Percentiles rank a stretch among this genome's conserved stretches.
Evolutionary conservation across 805 yeast genomes (phyloP).

Genomic region (Candida stauntonica): DNA sequence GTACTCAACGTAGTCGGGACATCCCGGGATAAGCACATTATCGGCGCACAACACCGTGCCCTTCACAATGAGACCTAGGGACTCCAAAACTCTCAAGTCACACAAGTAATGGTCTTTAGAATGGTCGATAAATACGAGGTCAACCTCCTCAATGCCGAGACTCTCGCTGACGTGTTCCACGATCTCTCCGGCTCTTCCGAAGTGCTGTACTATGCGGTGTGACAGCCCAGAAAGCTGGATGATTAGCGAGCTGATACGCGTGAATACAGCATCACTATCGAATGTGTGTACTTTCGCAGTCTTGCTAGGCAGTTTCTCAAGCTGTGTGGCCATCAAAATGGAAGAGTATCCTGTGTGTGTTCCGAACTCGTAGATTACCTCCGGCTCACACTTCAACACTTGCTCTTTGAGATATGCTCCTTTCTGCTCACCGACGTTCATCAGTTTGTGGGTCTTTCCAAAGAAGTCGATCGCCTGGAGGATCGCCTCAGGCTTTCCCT

Average conservation of each 20-base stretch:
- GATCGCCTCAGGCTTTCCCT: slow-evolving; percentile 16
- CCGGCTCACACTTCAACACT: slow-evolving; percentile 13
- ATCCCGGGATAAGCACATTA: slow-evolving; percentile 32
- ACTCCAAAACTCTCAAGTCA: slow-evolving; percentile 39
- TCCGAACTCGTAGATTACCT: slow-evolving; percentile 21
- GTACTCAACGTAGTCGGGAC: slow-evolving; percentile 36
- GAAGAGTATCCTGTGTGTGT: slow-evolving; percentile 20
- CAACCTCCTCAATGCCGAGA: slow-evolving; percentile 26
- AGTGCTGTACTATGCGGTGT: slow-evolving; percentile 13
- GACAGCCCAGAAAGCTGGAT: slow-evolving; percentile 20
- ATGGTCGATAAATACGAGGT: slow-evolving; percentile 40
- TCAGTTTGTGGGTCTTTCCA: slow-evolving; percentile 1
- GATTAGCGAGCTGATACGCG: slow-evolving; percentile 11
- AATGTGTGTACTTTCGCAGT: slow-evolving; percentile 18
- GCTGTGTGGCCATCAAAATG: slow-evolving; percentile 16
- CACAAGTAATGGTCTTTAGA: slow-evolving; percentile 35
- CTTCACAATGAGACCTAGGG: slow-evolving; percentile 34
- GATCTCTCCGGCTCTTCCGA: slow-evolving; percentile 15
- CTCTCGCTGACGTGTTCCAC: slow-evolving; percentile 7
- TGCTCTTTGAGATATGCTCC: slow-evolving; percentile 4
- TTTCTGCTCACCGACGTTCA: slow-evolving; percentile 11
- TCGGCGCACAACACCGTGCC: slow-evolving; percentile 39
- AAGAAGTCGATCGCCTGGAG: slow-evolving; percentile 15
- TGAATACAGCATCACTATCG: slow-evolving; percentile 15
- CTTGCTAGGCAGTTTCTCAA: slow-evolving; percentile 7